These are phyloP conservation scores for Vickermania ingenoplastis DNA, from an alignment of 208 protist genomes.

Conservation along the genomic window DNA sequence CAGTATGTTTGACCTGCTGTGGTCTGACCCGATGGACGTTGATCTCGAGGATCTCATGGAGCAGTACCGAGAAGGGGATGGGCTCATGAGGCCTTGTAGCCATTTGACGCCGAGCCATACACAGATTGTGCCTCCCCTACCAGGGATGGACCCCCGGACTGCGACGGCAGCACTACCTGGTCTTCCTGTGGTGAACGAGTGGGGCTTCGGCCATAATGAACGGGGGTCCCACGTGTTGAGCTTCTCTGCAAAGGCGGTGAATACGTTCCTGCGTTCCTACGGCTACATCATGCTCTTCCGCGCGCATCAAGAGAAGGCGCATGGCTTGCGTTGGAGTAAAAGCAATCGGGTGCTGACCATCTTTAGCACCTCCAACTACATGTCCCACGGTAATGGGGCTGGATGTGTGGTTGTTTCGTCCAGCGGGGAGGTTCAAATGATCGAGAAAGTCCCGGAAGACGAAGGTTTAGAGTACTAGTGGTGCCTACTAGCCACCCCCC, in stretches of 20 bases:
- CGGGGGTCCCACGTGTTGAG: constrained; percentile 51
- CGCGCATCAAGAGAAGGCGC: constrained; percentile 70
- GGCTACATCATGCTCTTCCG: constrained; percentile 66
- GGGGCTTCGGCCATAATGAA: constrained; percentile 53
- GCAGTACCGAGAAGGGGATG: not conserved
- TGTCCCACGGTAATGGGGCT: constrained; percentile 66
- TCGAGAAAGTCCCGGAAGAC: constrained; percentile 33
- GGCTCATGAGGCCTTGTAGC: too few species aligned
- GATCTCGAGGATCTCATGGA: constrained; percentile 21
- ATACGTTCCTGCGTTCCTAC: constrained; percentile 52
- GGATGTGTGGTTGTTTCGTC: constrained; percentile 48
- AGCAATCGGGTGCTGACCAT: constrained; percentile 71
- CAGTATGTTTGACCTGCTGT: constrained; percentile 61
- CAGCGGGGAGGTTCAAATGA: constrained; percentile 55
- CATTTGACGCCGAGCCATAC: too few species aligned
- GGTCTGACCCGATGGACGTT: constrained; percentile 59
- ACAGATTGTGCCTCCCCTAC: not conserved
- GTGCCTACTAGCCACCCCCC: not conserved
- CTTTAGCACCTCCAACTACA: constrained; percentile 78
- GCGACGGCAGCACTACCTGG: constrained; percentile 1
- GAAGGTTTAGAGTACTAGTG: not conserved
- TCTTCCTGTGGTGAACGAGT: constrained; percentile 33
- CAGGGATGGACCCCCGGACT: not conserved
- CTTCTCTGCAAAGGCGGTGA: constrained; percentile 57
- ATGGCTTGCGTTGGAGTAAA: constrained; percentile 62